Evolutionary conservation across 164 flowering plant genomes (phyloP).

Genomic region (Macadamia tetraphylla): DNA sequence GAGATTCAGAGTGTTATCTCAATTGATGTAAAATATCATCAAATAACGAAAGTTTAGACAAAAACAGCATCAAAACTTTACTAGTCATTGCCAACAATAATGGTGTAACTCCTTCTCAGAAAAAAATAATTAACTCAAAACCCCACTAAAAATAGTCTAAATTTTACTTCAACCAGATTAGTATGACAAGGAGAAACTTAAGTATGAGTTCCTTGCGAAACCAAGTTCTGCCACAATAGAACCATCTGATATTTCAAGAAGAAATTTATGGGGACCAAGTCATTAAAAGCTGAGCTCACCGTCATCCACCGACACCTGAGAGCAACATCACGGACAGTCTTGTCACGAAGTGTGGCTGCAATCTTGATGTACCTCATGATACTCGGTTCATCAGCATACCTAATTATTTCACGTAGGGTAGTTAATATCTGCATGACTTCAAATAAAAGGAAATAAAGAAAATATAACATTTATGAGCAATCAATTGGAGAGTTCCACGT

Average conservation of each 20-base stretch:
- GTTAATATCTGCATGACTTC: slow-evolving; percentile 7
- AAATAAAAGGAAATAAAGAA: not conserved
- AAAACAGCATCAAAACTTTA: too few species aligned
- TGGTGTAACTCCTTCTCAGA: too few species aligned
- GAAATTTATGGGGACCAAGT: not conserved
- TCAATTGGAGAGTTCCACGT: not conserved
- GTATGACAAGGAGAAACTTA: not conserved
- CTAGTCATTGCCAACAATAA: too few species aligned
- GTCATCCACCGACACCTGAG: slow-evolving; percentile 92
- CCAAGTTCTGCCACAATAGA: not conserved
- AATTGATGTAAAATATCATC: too few species aligned
- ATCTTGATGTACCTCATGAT: slow-evolving; percentile 82
- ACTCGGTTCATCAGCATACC: slow-evolving; percentile 68
- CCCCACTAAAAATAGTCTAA: too few species aligned
- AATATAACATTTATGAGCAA: not conserved
- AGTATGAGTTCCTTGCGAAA: not conserved
- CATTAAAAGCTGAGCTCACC: slow-evolving; percentile 38
- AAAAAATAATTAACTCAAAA: too few species aligned
- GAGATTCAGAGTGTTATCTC: too few species aligned
- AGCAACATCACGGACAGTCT: slow-evolving; percentile 97
- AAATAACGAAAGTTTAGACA: too few species aligned
- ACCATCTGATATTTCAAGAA: not conserved
- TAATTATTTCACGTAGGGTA: slow-evolving; percentile 23
- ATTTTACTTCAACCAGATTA: too few species aligned
- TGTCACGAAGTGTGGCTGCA: slow-evolving; percentile 71